A percentile compares a stretch with the other conserved stretches of the same genome.
Conservation (phyloP, 495 filamentous ascomycete species). For the Coniosporium apollinis region DNA sequence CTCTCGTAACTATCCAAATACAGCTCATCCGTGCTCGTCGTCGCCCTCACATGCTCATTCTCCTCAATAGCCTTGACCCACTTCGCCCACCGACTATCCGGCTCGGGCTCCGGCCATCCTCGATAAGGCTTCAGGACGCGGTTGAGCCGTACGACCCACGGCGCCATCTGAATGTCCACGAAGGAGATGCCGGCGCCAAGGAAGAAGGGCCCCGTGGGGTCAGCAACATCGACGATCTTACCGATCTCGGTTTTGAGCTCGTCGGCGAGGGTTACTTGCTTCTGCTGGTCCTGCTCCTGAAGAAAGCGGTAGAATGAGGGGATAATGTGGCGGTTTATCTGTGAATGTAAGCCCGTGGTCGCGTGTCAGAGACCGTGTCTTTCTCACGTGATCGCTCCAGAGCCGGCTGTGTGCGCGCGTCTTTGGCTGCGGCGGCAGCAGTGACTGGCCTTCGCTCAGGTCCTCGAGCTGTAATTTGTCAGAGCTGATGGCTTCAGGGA, state of each 20-base stretch:
- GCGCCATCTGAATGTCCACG: conserved; percentile 66
- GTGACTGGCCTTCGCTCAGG: conserved; percentile 36
- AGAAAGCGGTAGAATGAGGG: conserved; percentile 68
- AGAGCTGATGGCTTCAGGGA: too few relatives aligned
- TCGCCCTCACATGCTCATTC: conserved; percentile 55
- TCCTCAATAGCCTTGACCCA: conserved; percentile 76
- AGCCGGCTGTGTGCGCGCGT: conserved; percentile 62
- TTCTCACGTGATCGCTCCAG: conserved; percentile 72
- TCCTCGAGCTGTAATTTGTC: conserved; percentile 70
- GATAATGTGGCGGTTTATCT: conserved; percentile 74
- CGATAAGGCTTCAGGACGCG: conserved; percentile 66
- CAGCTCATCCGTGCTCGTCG: conserved; percentile 51
- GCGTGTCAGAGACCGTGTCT: background rate
- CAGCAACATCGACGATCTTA: conserved; percentile 55
- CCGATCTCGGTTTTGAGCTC: conserved; percentile 53
- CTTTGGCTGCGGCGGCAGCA: conserved; percentile 55
- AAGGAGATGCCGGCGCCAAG: conserved; percentile 11
- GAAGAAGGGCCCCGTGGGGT: conserved; percentile 44
- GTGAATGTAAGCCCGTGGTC: conserved; percentile 5
- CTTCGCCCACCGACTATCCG: conserved; percentile 49
- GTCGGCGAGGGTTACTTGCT: conserved; percentile 44
- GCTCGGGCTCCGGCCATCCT: conserved; percentile 57
- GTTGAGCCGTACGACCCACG: conserved; percentile 65
- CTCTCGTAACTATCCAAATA: conserved; percentile 24
- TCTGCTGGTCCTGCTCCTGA: conserved; percentile 47